Conservation (phyloP, 148 eudicot species). For the Rhododendron mucronatum region DNA sequence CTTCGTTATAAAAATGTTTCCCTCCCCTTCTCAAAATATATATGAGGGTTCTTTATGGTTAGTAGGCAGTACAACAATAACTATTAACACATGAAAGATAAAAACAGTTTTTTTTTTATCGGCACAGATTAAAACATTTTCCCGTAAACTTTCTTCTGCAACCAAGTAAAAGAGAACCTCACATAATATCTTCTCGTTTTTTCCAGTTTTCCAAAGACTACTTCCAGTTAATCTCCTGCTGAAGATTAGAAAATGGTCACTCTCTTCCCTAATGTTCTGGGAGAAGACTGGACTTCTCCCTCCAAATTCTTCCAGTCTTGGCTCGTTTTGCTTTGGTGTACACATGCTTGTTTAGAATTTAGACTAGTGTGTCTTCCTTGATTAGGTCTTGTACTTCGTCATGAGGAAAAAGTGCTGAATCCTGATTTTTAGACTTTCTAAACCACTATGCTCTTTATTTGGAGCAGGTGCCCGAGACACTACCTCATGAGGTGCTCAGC, state of each 20-base stretch:
- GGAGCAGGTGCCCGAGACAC: slow-evolving; percentile 73
- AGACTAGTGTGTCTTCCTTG: background rate
- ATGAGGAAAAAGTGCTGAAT: background rate
- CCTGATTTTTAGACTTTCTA: background rate
- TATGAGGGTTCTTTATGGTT: background rate
- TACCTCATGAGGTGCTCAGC: slow-evolving; percentile 57
- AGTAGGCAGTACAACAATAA: background rate
- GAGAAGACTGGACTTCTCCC: background rate
- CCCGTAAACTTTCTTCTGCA: background rate
- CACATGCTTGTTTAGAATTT: background rate
- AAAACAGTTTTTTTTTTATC: background rate
- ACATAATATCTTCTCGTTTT: background rate
- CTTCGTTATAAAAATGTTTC: background rate
- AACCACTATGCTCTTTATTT: background rate
- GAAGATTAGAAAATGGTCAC: background rate
- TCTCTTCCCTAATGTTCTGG: background rate
- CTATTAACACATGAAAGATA: background rate
- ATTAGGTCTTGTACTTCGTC: background rate
- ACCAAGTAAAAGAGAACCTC: background rate
- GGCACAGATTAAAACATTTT: background rate
- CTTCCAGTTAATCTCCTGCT: background rate
- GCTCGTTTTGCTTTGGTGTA: background rate
- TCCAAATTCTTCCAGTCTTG: background rate
- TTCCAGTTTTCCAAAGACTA: background rate
- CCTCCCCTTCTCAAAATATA: background rate